Base-by-base conservation (phyloP, 192 early-diverging fungal genomes). In the Coemansia sp. region DNA sequence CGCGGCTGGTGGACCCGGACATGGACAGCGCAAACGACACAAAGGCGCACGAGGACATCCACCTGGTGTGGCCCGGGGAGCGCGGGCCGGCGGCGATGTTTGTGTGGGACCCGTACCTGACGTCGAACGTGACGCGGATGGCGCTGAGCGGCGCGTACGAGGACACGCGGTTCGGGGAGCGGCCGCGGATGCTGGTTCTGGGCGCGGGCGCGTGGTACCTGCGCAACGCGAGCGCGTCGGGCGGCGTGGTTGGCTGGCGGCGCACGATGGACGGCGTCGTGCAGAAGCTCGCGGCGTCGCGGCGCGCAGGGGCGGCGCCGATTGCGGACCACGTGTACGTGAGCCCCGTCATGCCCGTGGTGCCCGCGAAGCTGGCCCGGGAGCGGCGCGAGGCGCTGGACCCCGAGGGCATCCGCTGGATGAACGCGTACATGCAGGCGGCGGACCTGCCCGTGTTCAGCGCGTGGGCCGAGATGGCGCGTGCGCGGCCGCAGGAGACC, bases 81-180 rank as follows among this genome's bases (percentile, higher is more conserved):
- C 38, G 46, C 5, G 66, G 68, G 14, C 64, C 80, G 25, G 64
- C 71, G 0, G 74, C 88, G 29, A 65, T 80, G 27, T 90, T 92
- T 49, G 72, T 81, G 49, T 92, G 90, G 90, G 90, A 92, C 54
- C 90, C 88, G 6, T 87, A 80, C 25, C 67, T 86, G 50, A 89
- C 84, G 48, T 48, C 66, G 0, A 67, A 82, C 0, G 59, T 54
- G 9, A 81, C 82, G 21, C 14, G 53, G 24, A 44, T 70, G 6
- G 31, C 69, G 1, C 47, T 79, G 50, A 33, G 10, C 21, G 27
- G 64, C 51, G 11, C 46, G 47, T 12, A 51, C 25, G 51, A 60
- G 11, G 47, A 50, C 43, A 47, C 33, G 28, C 31, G 47, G n/a
- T n/a, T n/a, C n/a, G n/a, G n/a, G 56, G 54, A 42, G 44, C 21